Base-by-base conservation (phyloP, 495 filamentous ascomycete genomes). In the Darksidea phi region DNA sequence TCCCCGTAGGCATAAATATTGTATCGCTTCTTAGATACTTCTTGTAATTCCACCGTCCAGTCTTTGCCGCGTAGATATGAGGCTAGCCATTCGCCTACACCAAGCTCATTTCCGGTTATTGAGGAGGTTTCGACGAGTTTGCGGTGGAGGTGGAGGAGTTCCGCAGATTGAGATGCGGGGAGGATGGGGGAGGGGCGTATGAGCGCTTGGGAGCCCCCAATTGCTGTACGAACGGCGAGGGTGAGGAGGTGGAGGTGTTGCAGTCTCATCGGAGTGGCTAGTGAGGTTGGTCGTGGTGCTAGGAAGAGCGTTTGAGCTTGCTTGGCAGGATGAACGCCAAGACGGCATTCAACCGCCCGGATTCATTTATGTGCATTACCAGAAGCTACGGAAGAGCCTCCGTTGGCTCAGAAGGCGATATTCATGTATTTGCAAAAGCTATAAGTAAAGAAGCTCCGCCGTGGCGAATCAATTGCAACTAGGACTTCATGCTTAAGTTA, bases 1-100 rank as follows among this genome's bases (percentile, higher is more conserved):
- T 76, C 74, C 10, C 82, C 79, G 75, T 89, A 91, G 20, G 93
- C 93, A 41, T 92, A 80, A 59, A 97, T 78, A 69, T 97, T 97
- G 70, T 84, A 84, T 24, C 88, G 76, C 10, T 74, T 66, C n/a
- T 77, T 54, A 46, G 60, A 26, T 24, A 77, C 69, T 26, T 72
- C 66, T 64, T 90, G 88, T 54, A 80, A 82, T 67, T 87, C 80
- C 46, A 90, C 85, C 15, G 79, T 86, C 75, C 86, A 88, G 70
- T 84, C 68, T 28, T 69, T 57, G 2, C 38, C 38, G 17, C 79
- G 66, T 32, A 97, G 84, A 72, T 87, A 89, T 0, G 79, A 66
- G 25, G 80, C 78, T 8, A 98, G 79, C 73, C 86, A 94, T 52
- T 77, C 63, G 36, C 84, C 88, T 37, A 88, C 83, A 1, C 80